Percentiles rank a stretch among this genome's conserved stretches.
These are phyloP conservation scores for Verbascum thapsus DNA, from an alignment of 257 asterid genomes.

Conservation along the genomic window DNA sequence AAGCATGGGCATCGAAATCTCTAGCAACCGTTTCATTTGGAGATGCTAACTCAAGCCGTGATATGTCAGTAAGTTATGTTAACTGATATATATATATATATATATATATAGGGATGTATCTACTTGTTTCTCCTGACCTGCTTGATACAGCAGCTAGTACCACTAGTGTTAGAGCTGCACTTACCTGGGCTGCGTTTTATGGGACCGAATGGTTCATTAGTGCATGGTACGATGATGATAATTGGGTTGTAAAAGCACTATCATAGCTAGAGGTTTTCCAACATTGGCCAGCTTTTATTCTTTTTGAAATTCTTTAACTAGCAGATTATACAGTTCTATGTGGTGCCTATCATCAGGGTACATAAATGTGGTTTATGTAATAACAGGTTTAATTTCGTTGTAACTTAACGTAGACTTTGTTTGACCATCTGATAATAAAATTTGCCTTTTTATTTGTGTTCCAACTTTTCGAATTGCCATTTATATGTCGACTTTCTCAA, in stretches of 20 bases:
- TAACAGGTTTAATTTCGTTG: conserved; percentile 38
- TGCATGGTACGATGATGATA: background rate
- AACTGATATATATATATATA: no score
- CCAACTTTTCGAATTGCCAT: no score
- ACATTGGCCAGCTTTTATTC: conserved; percentile 20
- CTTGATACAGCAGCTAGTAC: conserved; percentile 22
- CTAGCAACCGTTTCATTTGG: conserved; percentile 75
- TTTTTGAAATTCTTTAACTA: conserved; percentile 31
- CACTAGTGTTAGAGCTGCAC: conserved; percentile 3
- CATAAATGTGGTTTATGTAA: conserved; percentile 24
- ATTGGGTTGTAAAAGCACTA: background rate
- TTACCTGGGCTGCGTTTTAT: conserved; percentile 13
- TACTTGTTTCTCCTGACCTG: background rate
- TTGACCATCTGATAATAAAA: conserved; percentile 26
- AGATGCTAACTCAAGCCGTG: conserved; percentile 61
- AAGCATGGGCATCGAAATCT: conserved; percentile 88
- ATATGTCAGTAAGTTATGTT: conserved; percentile 40
- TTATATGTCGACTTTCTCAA: no score
- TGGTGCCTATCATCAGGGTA: conserved; percentile 33
- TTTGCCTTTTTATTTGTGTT: background rate
- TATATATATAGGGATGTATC: background rate
- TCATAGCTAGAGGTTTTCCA: background rate
- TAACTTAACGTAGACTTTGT: conserved; percentile 46
- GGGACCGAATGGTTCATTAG: background rate
- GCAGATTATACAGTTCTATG: conserved; percentile 26